Evolutionary conservation across 805 yeast genomes (phyloP).

Genomic region (Ogataea nonfermentans): DNA sequence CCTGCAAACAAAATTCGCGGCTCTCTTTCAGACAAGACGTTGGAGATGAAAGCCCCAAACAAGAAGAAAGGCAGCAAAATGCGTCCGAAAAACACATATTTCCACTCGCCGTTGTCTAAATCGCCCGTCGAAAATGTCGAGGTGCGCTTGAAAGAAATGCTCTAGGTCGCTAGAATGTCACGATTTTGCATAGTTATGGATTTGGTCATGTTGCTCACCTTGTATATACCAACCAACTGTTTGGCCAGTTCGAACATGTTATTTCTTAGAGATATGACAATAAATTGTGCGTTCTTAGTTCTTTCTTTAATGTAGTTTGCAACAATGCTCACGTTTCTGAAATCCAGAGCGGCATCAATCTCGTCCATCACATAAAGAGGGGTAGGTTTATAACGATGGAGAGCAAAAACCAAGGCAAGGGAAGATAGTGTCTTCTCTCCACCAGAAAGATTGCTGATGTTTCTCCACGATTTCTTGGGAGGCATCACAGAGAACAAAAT

Average conservation of each 20-base stretch:
- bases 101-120: slow-evolving; percentile 1
- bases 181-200: slow-evolving; percentile 75
- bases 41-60: slow-evolving; percentile 8
- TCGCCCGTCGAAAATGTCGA: slow-evolving; percentile 5
- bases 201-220: slow-evolving; percentile 85
- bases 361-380: slow-evolving; percentile 99
- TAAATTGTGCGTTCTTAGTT: slow-evolving; percentile 93
- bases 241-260: slow-evolving; percentile 98
- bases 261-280: slow-evolving; percentile 91
- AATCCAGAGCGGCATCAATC: slow-evolving; percentile 97
- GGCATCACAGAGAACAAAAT: slow-evolving; percentile 98
- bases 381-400: slow-evolving; percentile 94
- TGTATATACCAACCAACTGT: slow-evolving; percentile 92
- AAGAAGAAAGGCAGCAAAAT: neutral
- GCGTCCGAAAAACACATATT: slow-evolving; percentile 1
- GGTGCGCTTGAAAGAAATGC: slow-evolving; percentile 1
- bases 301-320: slow-evolving; percentile 96
- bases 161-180: slow-evolving; percentile 35
- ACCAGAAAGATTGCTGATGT: slow-evolving; percentile 91
- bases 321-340: slow-evolving; percentile 93
- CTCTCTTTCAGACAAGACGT: slow-evolving; percentile 17
- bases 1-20: slow-evolving; percentile 16
- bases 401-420: slow-evolving; percentile 90
- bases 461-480: slow-evolving; percentile 96
- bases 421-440: slow-evolving; percentile 97